Conservation (phyloP, 805 yeast species). For the Clavispora phyllophila region DNA sequence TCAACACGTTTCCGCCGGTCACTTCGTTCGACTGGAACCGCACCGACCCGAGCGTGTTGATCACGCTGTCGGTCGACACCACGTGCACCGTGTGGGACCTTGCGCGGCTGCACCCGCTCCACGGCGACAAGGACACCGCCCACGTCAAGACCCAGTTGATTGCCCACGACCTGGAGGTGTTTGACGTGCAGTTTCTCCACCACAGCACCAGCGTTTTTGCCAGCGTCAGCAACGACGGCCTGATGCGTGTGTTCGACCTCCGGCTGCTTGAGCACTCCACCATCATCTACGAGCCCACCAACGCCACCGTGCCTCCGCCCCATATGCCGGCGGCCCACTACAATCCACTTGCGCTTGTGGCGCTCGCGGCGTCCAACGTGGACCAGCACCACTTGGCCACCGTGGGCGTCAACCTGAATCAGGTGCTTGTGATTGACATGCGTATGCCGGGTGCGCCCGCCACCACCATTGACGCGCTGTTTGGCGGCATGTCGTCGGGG, state of each 20-base stretch:
- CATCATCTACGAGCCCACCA: slow-evolving; percentile 78
- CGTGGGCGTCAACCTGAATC: slow-evolving; percentile 63
- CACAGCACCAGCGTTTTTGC: slow-evolving; percentile 76
- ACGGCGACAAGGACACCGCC: slow-evolving; percentile 37
- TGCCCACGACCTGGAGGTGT: slow-evolving; percentile 94
- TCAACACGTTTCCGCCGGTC: slow-evolving; percentile 70
- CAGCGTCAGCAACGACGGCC: slow-evolving; percentile 93
- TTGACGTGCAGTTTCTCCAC: slow-evolving; percentile 80
- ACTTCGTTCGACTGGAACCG: slow-evolving; percentile 93
- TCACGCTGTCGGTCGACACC: slow-evolving; percentile 89
- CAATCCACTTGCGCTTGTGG: slow-evolving; percentile 56
- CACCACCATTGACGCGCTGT: slow-evolving; percentile 54
- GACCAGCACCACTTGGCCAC: slow-evolving; percentile 85
- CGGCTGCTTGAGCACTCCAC: slow-evolving; percentile 90
- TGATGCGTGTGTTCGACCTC: slow-evolving; percentile 86
- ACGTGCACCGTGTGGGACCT: slow-evolving; percentile 97
- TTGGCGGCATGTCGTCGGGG: slow-evolving; percentile 46
- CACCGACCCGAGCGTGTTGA: slow-evolving; percentile 60
- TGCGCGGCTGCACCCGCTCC: slow-evolving; percentile 22
- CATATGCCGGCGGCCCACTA: slow-evolving; percentile 4
- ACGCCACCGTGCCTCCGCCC: not conserved
- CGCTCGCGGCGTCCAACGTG: slow-evolving; percentile 70
- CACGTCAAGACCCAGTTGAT: slow-evolving; percentile 87
- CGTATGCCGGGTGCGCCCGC: slow-evolving; percentile 85
- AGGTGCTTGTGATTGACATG: slow-evolving; percentile 71